Evolutionary conservation across 192 early-diverging fungal species (phyloP).

Genomic region (Nowakowskiella sp.): DNA sequence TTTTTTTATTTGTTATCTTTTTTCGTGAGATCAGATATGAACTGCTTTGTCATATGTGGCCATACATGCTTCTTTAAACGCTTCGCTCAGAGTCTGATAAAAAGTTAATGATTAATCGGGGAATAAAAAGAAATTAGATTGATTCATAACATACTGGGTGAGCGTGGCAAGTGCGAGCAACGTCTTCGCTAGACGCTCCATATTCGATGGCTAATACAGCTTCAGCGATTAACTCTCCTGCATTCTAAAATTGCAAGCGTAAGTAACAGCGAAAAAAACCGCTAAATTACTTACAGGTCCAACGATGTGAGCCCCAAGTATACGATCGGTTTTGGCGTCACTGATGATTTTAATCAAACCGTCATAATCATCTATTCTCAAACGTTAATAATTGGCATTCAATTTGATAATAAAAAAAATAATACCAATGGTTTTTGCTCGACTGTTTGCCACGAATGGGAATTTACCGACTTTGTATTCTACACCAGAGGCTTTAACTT

Average conservation of each 20-base stretch:
- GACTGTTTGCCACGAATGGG: slow-evolving; percentile 94
- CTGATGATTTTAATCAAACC: slow-evolving; percentile 95
- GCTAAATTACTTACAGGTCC: slow-evolving; percentile 53
- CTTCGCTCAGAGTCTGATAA: slow-evolving; percentile 78
- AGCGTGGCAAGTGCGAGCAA: slow-evolving; percentile 95
- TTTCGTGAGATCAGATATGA: slow-evolving; percentile 24
- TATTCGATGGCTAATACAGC: slow-evolving; percentile 96
- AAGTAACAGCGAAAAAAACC: slow-evolving; percentile 1
- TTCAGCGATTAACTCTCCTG: slow-evolving; percentile 99
- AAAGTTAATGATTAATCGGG: background rate
- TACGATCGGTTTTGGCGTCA: slow-evolving; percentile 90
- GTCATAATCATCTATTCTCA: slow-evolving; percentile 63
- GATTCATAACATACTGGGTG: slow-evolving; percentile 55
- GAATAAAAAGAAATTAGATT: background rate
- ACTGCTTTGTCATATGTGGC: slow-evolving; percentile 69
- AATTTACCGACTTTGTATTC: slow-evolving; percentile 87
- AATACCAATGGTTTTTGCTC: slow-evolving; percentile 87
- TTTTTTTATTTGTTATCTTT: too few relatives aligned
- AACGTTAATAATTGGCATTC: background rate
- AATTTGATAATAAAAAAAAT: background rate
- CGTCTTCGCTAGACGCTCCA: slow-evolving; percentile 94
- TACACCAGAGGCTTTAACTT: slow-evolving; percentile 78
- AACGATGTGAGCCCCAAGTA: slow-evolving; percentile 97
- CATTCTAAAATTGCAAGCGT: slow-evolving; percentile 46
- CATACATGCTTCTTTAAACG: slow-evolving; percentile 97